phyloP scores from a whole-genome alignment of 2,329 filamentous ascomycete genomes.

The Cordyceps militaris region DNA sequence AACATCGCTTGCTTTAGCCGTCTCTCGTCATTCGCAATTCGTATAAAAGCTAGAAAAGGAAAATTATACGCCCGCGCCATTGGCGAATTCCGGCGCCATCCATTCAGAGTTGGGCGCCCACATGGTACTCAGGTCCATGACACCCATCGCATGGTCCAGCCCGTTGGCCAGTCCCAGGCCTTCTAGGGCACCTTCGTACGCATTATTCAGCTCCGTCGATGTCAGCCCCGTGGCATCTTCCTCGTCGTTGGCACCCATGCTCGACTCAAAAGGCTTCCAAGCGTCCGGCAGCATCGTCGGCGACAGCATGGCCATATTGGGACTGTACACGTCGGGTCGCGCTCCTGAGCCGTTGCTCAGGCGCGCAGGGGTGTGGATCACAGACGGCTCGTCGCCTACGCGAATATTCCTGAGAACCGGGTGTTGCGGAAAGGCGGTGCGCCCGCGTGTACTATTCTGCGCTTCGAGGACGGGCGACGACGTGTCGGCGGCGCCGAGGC shows the following conservation, averaged over 20 bases:
- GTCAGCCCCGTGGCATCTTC: not conserved
- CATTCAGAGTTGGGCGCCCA: constrained; percentile 29
- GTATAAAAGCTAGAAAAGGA: not conserved
- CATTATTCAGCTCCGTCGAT: constrained; percentile 37
- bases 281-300: constrained; percentile 14
- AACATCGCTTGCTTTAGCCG: not conserved
- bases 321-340: constrained; percentile 20
- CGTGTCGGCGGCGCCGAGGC: constrained; percentile 24
- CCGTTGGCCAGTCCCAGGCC: constrained; percentile 39
- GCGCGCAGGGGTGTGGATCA: constrained; percentile 9
- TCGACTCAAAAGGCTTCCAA: constrained; percentile 12
- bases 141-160: constrained; percentile 35
- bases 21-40: not conserved
- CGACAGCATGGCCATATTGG: constrained; percentile 12
- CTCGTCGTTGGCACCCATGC: constrained; percentile 13
- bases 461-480: constrained; percentile 11
- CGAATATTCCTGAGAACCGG: constrained; percentile 11
- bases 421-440: constrained; percentile 9
- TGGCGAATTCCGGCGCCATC: constrained; percentile 27
- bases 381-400: constrained; percentile 14
- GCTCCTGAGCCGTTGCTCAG: not conserved
- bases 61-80: constrained; percentile 25
- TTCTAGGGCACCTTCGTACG: constrained; percentile 42
- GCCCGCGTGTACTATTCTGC: constrained; percentile 9
- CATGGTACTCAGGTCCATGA: constrained; percentile 27